phyloP scores from a whole-genome alignment of 768 basidiomycete species.

The Leccinum imitatum region DNA sequence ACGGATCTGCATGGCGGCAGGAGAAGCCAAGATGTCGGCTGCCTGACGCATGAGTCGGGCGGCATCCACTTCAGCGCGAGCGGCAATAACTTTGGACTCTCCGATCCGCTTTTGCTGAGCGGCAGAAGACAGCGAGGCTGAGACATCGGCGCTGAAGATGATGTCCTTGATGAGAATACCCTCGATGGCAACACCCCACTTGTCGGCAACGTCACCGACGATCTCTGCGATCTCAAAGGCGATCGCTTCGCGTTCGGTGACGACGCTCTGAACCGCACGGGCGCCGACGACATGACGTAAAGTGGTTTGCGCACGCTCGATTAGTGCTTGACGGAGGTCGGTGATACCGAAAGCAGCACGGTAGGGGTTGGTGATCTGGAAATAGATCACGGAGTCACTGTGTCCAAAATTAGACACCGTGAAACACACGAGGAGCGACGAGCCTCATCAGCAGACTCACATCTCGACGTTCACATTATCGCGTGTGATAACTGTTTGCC shows the following conservation, averaged over 20 bases:
- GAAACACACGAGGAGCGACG: background rate
- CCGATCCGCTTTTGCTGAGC: slow-evolving; percentile 97
- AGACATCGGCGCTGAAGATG: slow-evolving; percentile 88
- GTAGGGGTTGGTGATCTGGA: slow-evolving; percentile 88
- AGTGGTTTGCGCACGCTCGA: slow-evolving; percentile 90
- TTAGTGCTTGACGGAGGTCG: slow-evolving; percentile 82
- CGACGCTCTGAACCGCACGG: slow-evolving; percentile 90
- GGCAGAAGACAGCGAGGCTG: slow-evolving; percentile 88
- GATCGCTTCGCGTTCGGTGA: slow-evolving; percentile 95
- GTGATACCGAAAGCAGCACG: slow-evolving; percentile 92
- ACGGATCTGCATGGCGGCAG: slow-evolving; percentile 97
- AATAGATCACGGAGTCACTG: slow-evolving; percentile 92
- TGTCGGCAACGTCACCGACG: slow-evolving; percentile 87
- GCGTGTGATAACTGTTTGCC: slow-evolving; percentile 88
- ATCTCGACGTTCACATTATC: slow-evolving; percentile 97
- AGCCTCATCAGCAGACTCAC: slow-evolving; percentile 40
- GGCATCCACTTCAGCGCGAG: slow-evolving; percentile 92
- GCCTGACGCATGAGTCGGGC: slow-evolving; percentile 96
- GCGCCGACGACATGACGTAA: slow-evolving; percentile 97
- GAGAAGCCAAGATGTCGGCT: slow-evolving; percentile 90
- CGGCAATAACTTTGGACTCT: slow-evolving; percentile 95
- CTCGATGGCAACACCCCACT: slow-evolving; percentile 97
- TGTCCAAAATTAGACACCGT: slow-evolving; percentile 6
- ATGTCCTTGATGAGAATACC: slow-evolving; percentile 95
- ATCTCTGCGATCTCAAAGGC: slow-evolving; percentile 97